A percentile compares a stretch with the other conserved stretches of the same genome.
These are phyloP conservation scores for Echria macrotheca DNA, from an alignment of 495 filamentous ascomycete species.

Conservation along the genomic window DNA sequence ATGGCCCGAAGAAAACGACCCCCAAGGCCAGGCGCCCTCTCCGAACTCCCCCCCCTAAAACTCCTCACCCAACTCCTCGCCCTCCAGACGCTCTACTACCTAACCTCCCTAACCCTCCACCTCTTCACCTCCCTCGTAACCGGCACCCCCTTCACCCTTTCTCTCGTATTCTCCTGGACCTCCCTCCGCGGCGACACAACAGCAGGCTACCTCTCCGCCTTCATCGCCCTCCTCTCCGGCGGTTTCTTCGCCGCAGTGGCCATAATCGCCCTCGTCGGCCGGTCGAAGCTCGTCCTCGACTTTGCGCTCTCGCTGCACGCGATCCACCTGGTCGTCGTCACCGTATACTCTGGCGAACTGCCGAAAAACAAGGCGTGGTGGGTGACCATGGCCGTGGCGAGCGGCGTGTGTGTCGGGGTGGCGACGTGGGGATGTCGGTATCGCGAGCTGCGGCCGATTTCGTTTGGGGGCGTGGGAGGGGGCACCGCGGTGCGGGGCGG, in stretches of 20 bases:
- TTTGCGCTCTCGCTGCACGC: constrained; percentile 87
- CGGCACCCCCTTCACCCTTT: constrained; percentile 62
- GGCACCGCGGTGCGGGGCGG: constrained; percentile 10
- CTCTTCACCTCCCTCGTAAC: constrained; percentile 84
- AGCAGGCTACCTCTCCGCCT: constrained; percentile 82
- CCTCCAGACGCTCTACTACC: constrained; percentile 84
- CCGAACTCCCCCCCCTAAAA: constrained; percentile 76
- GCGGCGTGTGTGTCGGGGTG: constrained; percentile 60
- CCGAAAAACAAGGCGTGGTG: constrained; percentile 84
- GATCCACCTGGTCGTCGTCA: constrained; percentile 74
- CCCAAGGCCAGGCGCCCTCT: constrained; percentile 69
- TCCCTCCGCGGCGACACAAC: constrained; percentile 84
- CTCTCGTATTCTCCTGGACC: constrained; percentile 74
- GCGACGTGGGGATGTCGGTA: constrained; percentile 90
- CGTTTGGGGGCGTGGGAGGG: constrained; percentile 61
- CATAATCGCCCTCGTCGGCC: constrained; percentile 49
- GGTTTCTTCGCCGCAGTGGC: constrained; percentile 62
- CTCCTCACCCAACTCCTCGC: constrained; percentile 81
- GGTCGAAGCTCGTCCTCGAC: constrained; percentile 87
- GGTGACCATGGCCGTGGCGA: constrained; percentile 66
- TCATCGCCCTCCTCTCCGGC: constrained; percentile 80
- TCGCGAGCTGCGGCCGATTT: constrained; percentile 82
- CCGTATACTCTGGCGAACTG: constrained; percentile 65
- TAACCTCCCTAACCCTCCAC: constrained; percentile 64
- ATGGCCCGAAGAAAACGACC: constrained; percentile 77